Percentiles rank a stretch among this genome's conserved stretches.
These are phyloP conservation scores for Begonia loranthoides DNA, from an alignment of 306 rosid genomes.

Conservation along the genomic window DNA sequence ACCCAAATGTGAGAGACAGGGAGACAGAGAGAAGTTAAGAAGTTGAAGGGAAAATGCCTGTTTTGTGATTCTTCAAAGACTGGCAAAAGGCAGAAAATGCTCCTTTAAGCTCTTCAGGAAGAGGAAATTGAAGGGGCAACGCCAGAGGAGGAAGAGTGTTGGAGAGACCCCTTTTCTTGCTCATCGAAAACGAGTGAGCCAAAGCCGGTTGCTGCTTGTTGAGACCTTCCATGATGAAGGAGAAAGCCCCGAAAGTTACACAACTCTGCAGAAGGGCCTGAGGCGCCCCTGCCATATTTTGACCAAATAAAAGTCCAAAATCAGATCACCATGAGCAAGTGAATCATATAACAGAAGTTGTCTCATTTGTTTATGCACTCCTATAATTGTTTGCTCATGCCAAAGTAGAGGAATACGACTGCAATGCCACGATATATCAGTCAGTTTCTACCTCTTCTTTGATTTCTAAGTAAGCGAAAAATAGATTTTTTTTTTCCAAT, in stretches of 20 bases:
- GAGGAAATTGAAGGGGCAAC: conserved; percentile 69
- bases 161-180: conserved; percentile 15
- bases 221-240: conserved; percentile 74
- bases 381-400: too few species aligned
- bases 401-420: too few species aligned
- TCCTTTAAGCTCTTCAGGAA: conserved; percentile 63
- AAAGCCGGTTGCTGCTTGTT: conserved; percentile 92
- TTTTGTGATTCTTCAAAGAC: conserved; percentile 47
- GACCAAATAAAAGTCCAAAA: too few species aligned
- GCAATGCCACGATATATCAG: too few species aligned
- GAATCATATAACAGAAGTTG: too few species aligned
- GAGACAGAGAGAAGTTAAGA: neutral
- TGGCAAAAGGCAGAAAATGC: conserved; percentile 52
- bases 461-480: too few species aligned
- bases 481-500: too few species aligned
- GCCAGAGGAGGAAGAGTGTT: conserved; percentile 19
- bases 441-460: too few species aligned
- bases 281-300: conserved; percentile 64
- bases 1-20: neutral
- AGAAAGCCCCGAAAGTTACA: conserved; percentile 87
- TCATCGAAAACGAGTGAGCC: conserved; percentile 54
- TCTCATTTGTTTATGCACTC: too few species aligned
- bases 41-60: conserved; percentile 21
- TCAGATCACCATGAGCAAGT: too few species aligned
- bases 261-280: conserved; percentile 93